A percentile compares a stretch with the other conserved stretches of the same genome.
phyloP scores from a whole-genome alignment of 306 rosid species.

The Datisca glomerata region DNA sequence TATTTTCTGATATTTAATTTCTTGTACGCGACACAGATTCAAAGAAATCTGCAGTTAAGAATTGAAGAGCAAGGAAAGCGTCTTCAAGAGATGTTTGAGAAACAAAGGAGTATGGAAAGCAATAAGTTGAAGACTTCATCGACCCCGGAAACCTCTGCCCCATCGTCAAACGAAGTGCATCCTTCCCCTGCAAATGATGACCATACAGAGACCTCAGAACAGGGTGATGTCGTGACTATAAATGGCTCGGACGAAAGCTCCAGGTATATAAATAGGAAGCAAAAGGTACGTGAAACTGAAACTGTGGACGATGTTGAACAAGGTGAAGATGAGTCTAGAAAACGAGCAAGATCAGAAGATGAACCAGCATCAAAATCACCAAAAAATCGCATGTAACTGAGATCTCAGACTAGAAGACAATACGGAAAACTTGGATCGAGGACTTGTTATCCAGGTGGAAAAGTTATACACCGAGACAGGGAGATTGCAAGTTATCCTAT shows the following conservation, averaged over 20 bases:
- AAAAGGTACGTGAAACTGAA: constrained; percentile 25
- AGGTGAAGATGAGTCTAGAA: constrained; percentile 21
- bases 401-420: too few species aligned
- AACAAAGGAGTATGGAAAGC: constrained; percentile 51
- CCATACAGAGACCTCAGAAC: constrained; percentile 18
- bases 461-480: too few species aligned
- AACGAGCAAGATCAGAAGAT: constrained; percentile 38
- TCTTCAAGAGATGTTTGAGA: constrained; percentile 77
- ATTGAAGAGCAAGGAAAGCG: constrained; percentile 78
- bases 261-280: constrained; percentile 23
- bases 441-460: too few species aligned
- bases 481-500: too few species aligned
- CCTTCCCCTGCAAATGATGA: constrained; percentile 13
- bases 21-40: constrained; percentile 34
- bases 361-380: too few species aligned
- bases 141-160: constrained; percentile 20
- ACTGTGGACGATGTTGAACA: constrained; percentile 12
- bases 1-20: constrained; percentile 15
- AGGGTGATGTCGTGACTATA: constrained; percentile 11
- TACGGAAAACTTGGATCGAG: too few species aligned
- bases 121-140: constrained; percentile 31
- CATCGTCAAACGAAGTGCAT: constrained; percentile 7
- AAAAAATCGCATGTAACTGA: too few species aligned
- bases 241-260: constrained; percentile 17
- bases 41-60: constrained; percentile 76